phyloP scores from a whole-genome alignment of 1,284 basidiomycete species.

The Paramarasmius palmivorus region DNA sequence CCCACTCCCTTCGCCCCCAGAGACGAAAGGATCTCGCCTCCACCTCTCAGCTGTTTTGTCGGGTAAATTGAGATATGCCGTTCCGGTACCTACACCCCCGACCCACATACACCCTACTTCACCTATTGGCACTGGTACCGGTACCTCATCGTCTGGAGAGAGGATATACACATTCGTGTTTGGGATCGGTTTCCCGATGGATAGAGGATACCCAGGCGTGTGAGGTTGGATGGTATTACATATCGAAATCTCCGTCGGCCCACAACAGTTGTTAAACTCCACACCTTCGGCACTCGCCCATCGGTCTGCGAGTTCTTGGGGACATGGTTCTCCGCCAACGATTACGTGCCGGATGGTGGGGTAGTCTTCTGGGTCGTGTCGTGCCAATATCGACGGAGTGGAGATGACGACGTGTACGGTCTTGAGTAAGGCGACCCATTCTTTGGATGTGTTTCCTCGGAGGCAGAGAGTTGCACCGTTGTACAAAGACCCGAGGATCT shows the following conservation, averaged over 20 bases:
- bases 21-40: slow-evolving; percentile 32
- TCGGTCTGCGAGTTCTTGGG: slow-evolving; percentile 51
- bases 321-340: slow-evolving; percentile 50
- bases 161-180: slow-evolving; percentile 58
- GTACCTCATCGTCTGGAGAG: slow-evolving; percentile 37
- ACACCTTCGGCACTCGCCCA: slow-evolving; percentile 47
- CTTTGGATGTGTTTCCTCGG: slow-evolving; percentile 46
- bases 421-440: slow-evolving; percentile 48
- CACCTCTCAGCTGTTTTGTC: slow-evolving; percentile 34
- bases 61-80: slow-evolving; percentile 32
- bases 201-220: slow-evolving; percentile 38
- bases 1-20: slow-evolving; percentile 20
- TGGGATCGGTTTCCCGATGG: slow-evolving; percentile 50
- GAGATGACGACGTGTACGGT: slow-evolving; percentile 51
- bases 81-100: slow-evolving; percentile 33
- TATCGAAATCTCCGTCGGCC: slow-evolving; percentile 56
- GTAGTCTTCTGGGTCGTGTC: slow-evolving; percentile 46
- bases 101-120: slow-evolving; percentile 37
- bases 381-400: slow-evolving; percentile 38
- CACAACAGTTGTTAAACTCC: slow-evolving; percentile 51
- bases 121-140: slow-evolving; percentile 39
- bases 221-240: slow-evolving; percentile 52
- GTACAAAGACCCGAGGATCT: slow-evolving; percentile 46
- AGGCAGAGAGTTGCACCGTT: slow-evolving; percentile 52
- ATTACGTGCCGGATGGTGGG: slow-evolving; percentile 48